Evolutionary conservation across 2,329 filamentous ascomycete genomes (phyloP), one percentile per base, ranked within the genome.

Genomic region (Chaetothyriales sp.): DNA sequence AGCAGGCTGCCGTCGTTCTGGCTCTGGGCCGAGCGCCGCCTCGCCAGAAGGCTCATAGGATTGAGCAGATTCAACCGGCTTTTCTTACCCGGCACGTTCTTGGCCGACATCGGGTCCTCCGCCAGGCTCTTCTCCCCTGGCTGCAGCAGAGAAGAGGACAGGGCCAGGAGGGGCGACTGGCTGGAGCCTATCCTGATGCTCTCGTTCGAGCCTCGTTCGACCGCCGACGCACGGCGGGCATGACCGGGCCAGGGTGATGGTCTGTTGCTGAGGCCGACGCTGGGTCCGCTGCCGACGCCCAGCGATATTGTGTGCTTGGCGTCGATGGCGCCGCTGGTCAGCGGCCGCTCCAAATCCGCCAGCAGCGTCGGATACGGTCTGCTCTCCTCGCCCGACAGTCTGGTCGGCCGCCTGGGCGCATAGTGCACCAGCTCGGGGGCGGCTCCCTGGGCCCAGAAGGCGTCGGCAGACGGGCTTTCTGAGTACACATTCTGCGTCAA

Each of bases 41-140:
- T 71, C 57, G 77, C 75, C 46, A 82, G 66, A 13, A 82, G 67
- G 5, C 76, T 73, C 73, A 82, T 79, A 8, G 79, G 79, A 58
- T 82, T 82, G 43, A 80, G 66, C 20, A 81, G 66, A 58, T 76
- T 77, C 44, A 77, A 64, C 62, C 73, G 73, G 51, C 59, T 60
- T 44, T 74, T 73, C 61, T 76, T 78, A 28, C 68, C 68, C 4
- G 58, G 56, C 58, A 68, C 64, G 62, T 49, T 64, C 66, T 57
- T 66, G 62, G 33, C 19, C 5, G 46, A 25, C n/a, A 37, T 18
- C 5, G 52, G 46, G 25, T 60, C 58, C 15, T 60, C 58, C 37
- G 46, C 43, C 10, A 25, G 18, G 15, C 33, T 40, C 33, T 15
- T 40, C 33, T 28, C 37, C 22, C 19, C 47, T 44, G 18, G 44